A percentile compares a stretch with the other conserved stretches of the same genome.
Conservation (phyloP, 164 flowering plant species). For the Stephania cephalantha region DNA sequence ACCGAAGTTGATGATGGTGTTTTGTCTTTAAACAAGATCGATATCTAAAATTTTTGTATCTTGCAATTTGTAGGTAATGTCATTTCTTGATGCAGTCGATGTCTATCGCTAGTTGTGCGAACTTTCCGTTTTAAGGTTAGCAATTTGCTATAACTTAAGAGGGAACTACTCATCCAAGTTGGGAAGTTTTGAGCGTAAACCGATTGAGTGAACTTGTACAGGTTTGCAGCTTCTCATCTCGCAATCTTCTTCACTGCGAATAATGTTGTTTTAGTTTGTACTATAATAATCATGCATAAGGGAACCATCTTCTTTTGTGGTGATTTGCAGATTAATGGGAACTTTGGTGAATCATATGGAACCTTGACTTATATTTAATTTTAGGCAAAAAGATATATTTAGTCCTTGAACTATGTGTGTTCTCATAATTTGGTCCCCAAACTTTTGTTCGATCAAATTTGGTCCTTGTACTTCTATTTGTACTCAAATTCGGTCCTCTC, state of each 20-base stretch:
- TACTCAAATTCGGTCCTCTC: too few relatives aligned
- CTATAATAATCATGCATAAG: neutral
- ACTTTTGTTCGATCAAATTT: too few relatives aligned
- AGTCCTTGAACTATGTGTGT: too few relatives aligned
- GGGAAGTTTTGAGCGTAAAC: constrained; percentile 59
- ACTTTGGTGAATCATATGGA: neutral
- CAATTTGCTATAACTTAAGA: constrained; percentile 75
- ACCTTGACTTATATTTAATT: neutral
- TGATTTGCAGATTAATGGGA: neutral
- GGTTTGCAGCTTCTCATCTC: constrained; percentile 35
- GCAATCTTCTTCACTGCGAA: neutral
- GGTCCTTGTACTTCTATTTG: too few relatives aligned
- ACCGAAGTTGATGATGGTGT: constrained; percentile 85
- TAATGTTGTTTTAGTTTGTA: neutral
- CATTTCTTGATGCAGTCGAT: constrained; percentile 37
- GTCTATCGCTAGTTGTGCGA: constrained; percentile 60
- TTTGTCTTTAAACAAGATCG: constrained; percentile 9
- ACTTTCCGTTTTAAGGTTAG: constrained; percentile 63
- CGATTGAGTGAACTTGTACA: constrained; percentile 81
- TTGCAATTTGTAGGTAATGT: neutral
- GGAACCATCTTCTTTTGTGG: too few relatives aligned
- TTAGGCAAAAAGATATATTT: too few relatives aligned
- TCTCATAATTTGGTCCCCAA: too few relatives aligned
- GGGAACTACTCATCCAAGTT: constrained; percentile 56
- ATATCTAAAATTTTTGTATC: neutral